phyloP scores from a whole-genome alignment of 345 rosid species.

The Clausena lansium region DNA sequence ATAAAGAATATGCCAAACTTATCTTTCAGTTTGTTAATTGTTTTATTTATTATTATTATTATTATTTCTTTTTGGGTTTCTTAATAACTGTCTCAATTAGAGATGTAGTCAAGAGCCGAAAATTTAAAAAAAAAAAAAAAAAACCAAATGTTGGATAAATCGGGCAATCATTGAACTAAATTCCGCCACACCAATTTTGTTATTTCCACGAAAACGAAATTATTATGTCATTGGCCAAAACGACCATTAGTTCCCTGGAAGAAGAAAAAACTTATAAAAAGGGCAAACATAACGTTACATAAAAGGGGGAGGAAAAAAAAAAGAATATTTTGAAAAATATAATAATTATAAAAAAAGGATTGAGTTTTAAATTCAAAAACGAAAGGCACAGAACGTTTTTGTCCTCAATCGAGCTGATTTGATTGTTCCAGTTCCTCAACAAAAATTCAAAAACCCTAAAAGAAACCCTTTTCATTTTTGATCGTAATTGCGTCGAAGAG shows the following conservation, averaged over 20 bases:
- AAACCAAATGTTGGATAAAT: too few species aligned
- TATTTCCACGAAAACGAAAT: not conserved
- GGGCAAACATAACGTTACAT: not conserved
- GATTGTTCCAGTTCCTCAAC: not conserved
- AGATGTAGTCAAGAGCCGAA: not conserved
- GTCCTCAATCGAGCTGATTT: slow-evolving; percentile 23
- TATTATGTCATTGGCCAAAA: not conserved
- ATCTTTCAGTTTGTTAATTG: not conserved
- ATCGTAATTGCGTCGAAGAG: not conserved
- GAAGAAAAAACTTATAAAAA: not conserved
- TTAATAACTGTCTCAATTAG: not conserved
- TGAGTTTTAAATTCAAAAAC: slow-evolving; percentile 8
- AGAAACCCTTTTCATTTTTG: not conserved
- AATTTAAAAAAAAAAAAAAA: too few species aligned
- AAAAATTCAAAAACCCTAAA: slow-evolving; percentile 14
- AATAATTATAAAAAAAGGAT: not conserved
- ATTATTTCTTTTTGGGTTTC: not conserved
- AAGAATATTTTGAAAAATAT: not conserved
- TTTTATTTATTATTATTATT: not conserved
- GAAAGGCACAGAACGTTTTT: slow-evolving; percentile 19
- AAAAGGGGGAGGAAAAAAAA: not conserved
- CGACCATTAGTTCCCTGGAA: not conserved
- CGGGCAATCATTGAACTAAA: too few species aligned
- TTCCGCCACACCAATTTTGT: not conserved
- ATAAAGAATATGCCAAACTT: not conserved